Base-by-base conservation (phyloP, 257 asterid genomes). In the Primulina tabacum region DNA sequence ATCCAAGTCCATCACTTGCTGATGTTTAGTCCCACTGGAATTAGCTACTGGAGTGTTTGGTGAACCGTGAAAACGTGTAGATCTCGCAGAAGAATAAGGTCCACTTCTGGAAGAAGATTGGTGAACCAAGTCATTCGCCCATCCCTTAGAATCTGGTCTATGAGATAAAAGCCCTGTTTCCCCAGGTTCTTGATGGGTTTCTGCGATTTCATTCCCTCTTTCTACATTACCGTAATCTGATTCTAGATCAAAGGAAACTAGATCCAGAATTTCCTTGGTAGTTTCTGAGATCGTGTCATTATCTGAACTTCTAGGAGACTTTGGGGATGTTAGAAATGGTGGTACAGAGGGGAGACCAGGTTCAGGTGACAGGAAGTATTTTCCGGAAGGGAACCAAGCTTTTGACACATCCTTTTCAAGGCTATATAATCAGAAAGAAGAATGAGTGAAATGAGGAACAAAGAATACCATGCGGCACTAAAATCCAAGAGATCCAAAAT, bases 351-450 rank as follows among this genome's bases (percentile, higher is more conserved):
- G 26, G 26, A 24, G 26, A 24, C 26, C 80, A 71, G 92, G 71
- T 53, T 84, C 88, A 32, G 90, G 85, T 7, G 90, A 82, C 77
- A 65, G 82, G 29, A 75, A 77, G 73, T 61, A 62, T 69, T 72
- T 73, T 53, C 77, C 85, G 63, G 90, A 72, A 74, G 81, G 59
- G 70, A 71, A 72, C 85, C 80, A 69, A 76, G 84, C 71, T 74
- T 78, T 71, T 18, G 89, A 73, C 57, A 77, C 78, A 75, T 78
- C 76, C 62, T 84, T 77, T 63, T 83, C 83, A 56, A 80, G 78
- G 78, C 92, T 81, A 21, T 66, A 68, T 33, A 69, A 47, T 58
- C 71, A 63, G 68, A 75, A 57, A 69, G 57, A 37, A 14, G 38
- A 76, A 33, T 11, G 6, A 52, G 33, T 67, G 47, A 47, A 47